Evolutionary conservation across 371 early-diverging fungal species (phyloP).

Genomic region (Lichtheimia ramosa): DNA sequence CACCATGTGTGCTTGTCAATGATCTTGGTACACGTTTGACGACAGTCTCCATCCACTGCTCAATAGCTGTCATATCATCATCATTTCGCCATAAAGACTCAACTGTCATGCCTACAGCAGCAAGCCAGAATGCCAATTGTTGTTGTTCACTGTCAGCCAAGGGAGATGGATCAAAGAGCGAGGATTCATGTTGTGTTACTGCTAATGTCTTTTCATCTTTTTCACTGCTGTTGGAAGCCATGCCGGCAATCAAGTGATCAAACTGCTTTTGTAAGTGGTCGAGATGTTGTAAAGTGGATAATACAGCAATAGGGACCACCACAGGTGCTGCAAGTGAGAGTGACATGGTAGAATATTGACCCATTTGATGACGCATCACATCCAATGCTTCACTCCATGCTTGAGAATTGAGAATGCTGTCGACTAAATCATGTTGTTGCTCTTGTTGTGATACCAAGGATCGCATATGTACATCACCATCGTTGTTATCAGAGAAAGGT

Average conservation of each 20-base stretch:
- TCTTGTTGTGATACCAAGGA: slow-evolving; percentile 27
- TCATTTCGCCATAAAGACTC: slow-evolving; percentile 38
- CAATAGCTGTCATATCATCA: slow-evolving; percentile 10
- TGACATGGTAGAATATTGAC: slow-evolving; percentile 5
- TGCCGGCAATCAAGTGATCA: slow-evolving; percentile 13
- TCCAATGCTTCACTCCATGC: slow-evolving; percentile 33
- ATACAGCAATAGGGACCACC: slow-evolving; percentile 32
- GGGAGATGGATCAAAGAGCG: slow-evolving; percentile 11
- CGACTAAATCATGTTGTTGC: slow-evolving; percentile 21
- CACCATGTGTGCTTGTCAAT: slow-evolving; percentile 11
- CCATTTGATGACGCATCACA: slow-evolving; percentile 18
- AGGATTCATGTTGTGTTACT: slow-evolving; percentile 6
- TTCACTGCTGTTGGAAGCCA: not conserved
- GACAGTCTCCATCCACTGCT: slow-evolving; percentile 17
- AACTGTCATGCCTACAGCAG: slow-evolving; percentile 30
- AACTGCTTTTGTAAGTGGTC: slow-evolving; percentile 29
- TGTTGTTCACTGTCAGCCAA: slow-evolving; percentile 18
- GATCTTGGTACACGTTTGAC: slow-evolving; percentile 31
- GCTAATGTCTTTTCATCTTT: too few relatives aligned
- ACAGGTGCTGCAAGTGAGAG: slow-evolving; percentile 35
- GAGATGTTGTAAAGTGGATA: slow-evolving; percentile 33
- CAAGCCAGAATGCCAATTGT: slow-evolving; percentile 37
- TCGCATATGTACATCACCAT: slow-evolving; percentile 20
- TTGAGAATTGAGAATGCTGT: slow-evolving; percentile 23
- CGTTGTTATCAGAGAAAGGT: slow-evolving; percentile 6